Conservation (phyloP, 495 filamentous ascomycete species). For the Aspergillus nanangensis region DNA sequence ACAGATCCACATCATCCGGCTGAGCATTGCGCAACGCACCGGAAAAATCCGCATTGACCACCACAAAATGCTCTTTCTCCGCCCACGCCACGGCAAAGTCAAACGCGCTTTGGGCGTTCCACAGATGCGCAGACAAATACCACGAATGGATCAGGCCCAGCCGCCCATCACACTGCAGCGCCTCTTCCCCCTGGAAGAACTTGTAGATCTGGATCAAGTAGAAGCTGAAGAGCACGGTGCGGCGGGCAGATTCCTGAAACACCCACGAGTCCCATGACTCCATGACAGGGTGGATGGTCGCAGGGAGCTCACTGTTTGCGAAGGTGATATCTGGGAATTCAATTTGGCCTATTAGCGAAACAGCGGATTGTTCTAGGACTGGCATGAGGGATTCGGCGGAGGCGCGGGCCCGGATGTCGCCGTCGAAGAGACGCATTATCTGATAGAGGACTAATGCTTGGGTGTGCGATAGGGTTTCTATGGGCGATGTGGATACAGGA, state of each 20-base stretch:
- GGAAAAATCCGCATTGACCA: conserved; percentile 33
- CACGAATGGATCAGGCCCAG: conserved; percentile 32
- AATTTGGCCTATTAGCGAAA: conserved; percentile 12
- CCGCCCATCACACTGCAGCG: conserved; percentile 26
- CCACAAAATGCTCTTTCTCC: conserved; percentile 39
- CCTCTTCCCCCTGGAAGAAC: conserved; percentile 23
- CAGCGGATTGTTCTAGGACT: conserved; percentile 27
- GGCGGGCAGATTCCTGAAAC: conserved; percentile 42
- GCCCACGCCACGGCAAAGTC: conserved; percentile 47
- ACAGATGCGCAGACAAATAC: conserved; percentile 44
- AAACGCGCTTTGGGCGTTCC: conserved; percentile 36
- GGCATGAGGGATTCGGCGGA: conserved; percentile 42
- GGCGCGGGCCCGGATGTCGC: conserved; percentile 45
- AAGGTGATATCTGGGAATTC: conserved; percentile 14
- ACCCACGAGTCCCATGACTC: conserved; percentile 41
- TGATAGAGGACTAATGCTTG: conserved; percentile 32
- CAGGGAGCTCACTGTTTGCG: conserved; percentile 4
- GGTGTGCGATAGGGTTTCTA: conserved; percentile 24
- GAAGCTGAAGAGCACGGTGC: conserved; percentile 39
- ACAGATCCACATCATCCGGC: conserved; percentile 43
- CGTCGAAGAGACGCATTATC: conserved; percentile 55
- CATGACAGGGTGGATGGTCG: conserved; percentile 19
- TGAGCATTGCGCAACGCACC: conserved; percentile 24
- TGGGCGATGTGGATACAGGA: conserved; percentile 22
- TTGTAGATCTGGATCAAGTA: conserved; percentile 35